Base-by-base conservation (phyloP, 257 asterid genomes). In the Solanum tarapatanum region DNA sequence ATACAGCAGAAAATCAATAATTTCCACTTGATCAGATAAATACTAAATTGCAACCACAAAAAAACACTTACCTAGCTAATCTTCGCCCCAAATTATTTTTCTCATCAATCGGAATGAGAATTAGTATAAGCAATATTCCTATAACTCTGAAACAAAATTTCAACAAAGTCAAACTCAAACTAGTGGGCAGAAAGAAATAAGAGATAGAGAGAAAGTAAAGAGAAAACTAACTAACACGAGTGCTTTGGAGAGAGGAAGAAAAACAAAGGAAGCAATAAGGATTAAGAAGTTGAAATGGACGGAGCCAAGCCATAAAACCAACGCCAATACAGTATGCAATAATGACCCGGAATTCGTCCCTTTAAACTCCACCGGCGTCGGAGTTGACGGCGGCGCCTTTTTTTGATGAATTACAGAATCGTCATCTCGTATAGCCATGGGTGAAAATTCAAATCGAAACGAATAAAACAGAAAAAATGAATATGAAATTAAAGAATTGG, bases 61-160 rank as follows among this genome's bases (percentile, higher is more conserved):
- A 14, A 4, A 9, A 13, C 62, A 75, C 26, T 76, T 37, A 94
- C 99, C 98, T 96, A 24, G 95, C 82, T 87, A 97, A 82, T 74
- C 84, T 92, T 64, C 91, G 91, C 3, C 99, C 99, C 92, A 88
- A 91, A 89, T 88, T 91, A 91, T 95, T 96, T 62, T 88, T 92
- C 32, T 94, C 98, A 79, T 96, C 94, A 83, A 97, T 88, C 2
- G 99, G 99, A 87, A 93, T 90, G 88, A 96, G 91, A 91, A 90
- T 86, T 64, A 92, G 84, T 68, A 96, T 79, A 86, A 95, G 72
- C 84, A 97, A 92, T 87, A 95, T 90, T 90, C 94, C 99, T 8
- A 95, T 86, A 19, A 94, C 94, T 68, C 99, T 95, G 94, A 83
- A 88, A 86, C 75, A 68, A 45, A 28, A 60, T 55, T 35, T 37